Conservation (phyloP, 805 yeast genomes). For the Ogataea ganodermae region DNA sequence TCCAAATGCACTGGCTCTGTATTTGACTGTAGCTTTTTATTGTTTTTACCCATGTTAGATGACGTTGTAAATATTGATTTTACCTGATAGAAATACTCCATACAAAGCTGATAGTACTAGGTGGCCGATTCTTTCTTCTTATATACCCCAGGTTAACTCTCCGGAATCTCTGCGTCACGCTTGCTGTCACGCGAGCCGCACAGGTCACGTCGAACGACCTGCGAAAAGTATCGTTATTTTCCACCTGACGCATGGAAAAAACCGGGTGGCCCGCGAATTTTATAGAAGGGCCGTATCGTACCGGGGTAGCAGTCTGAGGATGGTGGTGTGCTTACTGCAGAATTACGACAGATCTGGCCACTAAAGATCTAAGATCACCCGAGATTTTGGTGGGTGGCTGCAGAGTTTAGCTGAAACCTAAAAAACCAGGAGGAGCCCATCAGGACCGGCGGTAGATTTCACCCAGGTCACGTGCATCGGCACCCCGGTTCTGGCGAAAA, state of each 20-base stretch:
- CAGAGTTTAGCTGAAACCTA: too few relatives aligned
- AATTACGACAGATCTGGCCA: too few relatives aligned
- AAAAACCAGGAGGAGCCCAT: too few relatives aligned
- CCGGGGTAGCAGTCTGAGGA: too few relatives aligned
- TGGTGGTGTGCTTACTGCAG: too few relatives aligned
- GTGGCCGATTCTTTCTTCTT: not conserved
- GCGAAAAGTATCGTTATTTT: not conserved
- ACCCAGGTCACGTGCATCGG: not conserved
- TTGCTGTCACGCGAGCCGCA: not conserved
- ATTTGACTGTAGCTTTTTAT: conserved; percentile 19
- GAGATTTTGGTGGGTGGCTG: too few relatives aligned
- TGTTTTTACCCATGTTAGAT: conserved; percentile 30
- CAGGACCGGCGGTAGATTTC: too few relatives aligned
- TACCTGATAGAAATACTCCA: too few relatives aligned
- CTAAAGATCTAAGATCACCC: too few relatives aligned
- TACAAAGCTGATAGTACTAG: too few relatives aligned
- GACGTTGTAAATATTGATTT: too few relatives aligned
- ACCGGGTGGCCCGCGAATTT: not conserved
- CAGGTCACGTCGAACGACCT: not conserved
- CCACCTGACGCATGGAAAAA: not conserved
- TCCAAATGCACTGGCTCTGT: conserved; percentile 35
- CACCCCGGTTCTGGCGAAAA: not conserved
- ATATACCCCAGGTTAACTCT: conserved; percentile 7
- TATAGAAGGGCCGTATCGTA: too few relatives aligned
- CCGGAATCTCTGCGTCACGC: conserved; percentile 1